Percentiles rank a stretch among this genome's conserved stretches.
phyloP scores from a whole-genome alignment of 129 eudicot species.

The Cynara cardunculus region DNA sequence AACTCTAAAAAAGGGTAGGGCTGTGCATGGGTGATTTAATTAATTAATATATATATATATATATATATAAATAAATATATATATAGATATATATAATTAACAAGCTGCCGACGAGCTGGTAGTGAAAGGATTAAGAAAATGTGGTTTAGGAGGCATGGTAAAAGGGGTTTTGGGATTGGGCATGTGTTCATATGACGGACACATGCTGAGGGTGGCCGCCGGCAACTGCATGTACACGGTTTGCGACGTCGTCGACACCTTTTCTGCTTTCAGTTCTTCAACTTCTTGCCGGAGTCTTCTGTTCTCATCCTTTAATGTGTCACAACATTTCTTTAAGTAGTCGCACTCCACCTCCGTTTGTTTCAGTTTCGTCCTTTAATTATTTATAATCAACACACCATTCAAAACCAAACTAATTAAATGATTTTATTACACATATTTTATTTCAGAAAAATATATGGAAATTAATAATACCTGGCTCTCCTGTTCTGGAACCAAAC shows the following conservation, averaged over 20 bases:
- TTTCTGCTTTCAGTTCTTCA: conserved; percentile 57
- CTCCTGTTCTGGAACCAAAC: conserved; percentile 96
- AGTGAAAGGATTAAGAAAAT: conserved; percentile 20
- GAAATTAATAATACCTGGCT: conserved; percentile 54
- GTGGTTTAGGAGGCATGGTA: conserved; percentile 12
- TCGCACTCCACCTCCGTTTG: conserved; percentile 96
- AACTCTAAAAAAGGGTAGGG: conserved; percentile 16
- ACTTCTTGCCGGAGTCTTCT: conserved; percentile 71
- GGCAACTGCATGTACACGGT: conserved; percentile 78
- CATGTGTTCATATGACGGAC: conserved; percentile 79
- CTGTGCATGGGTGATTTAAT: conserved; percentile 25
- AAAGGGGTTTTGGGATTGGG: conserved; percentile 25
- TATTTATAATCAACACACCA: background rate
- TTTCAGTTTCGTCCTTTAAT: conserved; percentile 71
- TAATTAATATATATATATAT: background rate
- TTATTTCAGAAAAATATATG: background rate
- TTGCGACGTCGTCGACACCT: conserved; percentile 36
- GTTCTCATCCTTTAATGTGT: conserved; percentile 72
- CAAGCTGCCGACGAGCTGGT: conserved; percentile 32
- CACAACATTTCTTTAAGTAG: conserved; percentile 67
- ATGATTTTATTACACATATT: background rate
- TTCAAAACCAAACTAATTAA: background rate
- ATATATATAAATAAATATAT: background rate
- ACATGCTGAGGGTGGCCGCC: conserved; percentile 76
- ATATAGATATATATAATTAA: conserved; percentile 3